phyloP scores from a whole-genome alignment of 257 asterid species.

The Penstemon eatonii region DNA sequence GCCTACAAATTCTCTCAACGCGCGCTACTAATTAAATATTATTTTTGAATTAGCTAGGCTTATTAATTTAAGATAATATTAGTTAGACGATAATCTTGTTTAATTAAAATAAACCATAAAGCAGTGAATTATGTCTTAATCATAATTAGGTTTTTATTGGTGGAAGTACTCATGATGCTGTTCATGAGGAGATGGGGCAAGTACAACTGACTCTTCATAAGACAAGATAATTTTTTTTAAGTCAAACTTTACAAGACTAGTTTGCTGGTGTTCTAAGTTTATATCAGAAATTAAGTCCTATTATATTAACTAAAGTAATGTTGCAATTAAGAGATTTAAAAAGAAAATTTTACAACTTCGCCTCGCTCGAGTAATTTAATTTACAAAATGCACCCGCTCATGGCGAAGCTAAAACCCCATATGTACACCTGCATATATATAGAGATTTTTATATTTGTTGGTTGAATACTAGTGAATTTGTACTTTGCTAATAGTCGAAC shows the following conservation, averaged over 20 bases:
- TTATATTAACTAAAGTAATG: background rate
- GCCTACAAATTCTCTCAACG: conserved; percentile 25
- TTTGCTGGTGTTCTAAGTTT: conserved; percentile 30
- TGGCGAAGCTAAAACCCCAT: too few relatives aligned
- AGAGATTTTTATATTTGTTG: too few relatives aligned
- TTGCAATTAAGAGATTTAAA: background rate
- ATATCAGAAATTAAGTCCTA: background rate
- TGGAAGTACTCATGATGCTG: conserved; percentile 35
- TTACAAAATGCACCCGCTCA: too few relatives aligned
- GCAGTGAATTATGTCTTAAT: conserved; percentile 28
- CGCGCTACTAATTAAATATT: background rate
- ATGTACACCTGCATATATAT: too few relatives aligned
- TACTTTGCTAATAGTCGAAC: too few relatives aligned
- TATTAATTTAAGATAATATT: conserved; percentile 1
- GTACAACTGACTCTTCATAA: conserved; percentile 34
- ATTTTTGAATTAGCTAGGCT: background rate
- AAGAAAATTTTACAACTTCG: background rate
- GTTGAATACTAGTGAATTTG: too few relatives aligned
- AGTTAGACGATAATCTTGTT: conserved; percentile 34
- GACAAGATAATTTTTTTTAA: conserved; percentile 34
- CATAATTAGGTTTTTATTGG: conserved; percentile 30
- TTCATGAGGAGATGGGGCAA: conserved; percentile 33
- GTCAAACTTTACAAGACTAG: conserved; percentile 20
- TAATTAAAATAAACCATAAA: conserved; percentile 26
- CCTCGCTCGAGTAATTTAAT: background rate